These are phyloP conservation scores for Rhodotorula sp. DNA, from an alignment of 1,284 basidiomycete species.

Conservation along the genomic window DNA sequence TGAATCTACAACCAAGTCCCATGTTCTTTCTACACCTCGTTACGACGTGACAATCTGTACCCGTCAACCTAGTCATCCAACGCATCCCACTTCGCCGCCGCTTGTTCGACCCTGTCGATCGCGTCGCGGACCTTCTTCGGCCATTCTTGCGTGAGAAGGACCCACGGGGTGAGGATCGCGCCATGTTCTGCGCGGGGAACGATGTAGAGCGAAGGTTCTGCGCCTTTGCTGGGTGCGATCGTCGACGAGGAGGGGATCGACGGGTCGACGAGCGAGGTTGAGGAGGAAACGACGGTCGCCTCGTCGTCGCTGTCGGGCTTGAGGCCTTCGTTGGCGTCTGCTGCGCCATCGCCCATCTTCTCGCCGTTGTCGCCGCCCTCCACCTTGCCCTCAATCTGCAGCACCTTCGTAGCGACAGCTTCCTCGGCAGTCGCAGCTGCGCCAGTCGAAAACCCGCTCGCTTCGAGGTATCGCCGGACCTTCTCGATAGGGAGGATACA, in stretches of 20 bases:
- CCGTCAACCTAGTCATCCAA: neutral
- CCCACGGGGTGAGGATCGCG: slow-evolving; percentile 12
- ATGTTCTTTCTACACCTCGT: neutral
- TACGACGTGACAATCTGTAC: neutral
- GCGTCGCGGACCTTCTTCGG: slow-evolving; percentile 19
- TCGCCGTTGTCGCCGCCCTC: too few relatives aligned
- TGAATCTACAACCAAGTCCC: too few relatives aligned
- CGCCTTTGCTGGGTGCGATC: neutral
- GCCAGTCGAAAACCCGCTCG: slow-evolving; percentile 15
- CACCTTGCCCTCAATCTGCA: too few relatives aligned
- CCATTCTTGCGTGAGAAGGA: neutral
- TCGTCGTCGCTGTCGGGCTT: too few relatives aligned
- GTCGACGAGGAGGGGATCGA: neutral
- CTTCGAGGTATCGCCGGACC: slow-evolving; percentile 15
- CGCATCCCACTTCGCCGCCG: slow-evolving; percentile 16
- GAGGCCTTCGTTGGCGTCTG: too few relatives aligned
- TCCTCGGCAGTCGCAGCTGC: too few relatives aligned
- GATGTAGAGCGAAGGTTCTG: slow-evolving; percentile 10
- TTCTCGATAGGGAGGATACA: slow-evolving; percentile 34
- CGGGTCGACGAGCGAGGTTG: neutral
- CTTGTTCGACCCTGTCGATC: slow-evolving; percentile 22
- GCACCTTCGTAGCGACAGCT: too few relatives aligned
- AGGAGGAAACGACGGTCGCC: too few relatives aligned
- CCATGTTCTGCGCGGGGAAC: slow-evolving; percentile 32
- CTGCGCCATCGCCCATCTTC: too few relatives aligned